These are phyloP conservation scores for Juglanconis sp. DNA, from an alignment of 2,329 filamentous ascomycete species.

Conservation along the genomic window DNA sequence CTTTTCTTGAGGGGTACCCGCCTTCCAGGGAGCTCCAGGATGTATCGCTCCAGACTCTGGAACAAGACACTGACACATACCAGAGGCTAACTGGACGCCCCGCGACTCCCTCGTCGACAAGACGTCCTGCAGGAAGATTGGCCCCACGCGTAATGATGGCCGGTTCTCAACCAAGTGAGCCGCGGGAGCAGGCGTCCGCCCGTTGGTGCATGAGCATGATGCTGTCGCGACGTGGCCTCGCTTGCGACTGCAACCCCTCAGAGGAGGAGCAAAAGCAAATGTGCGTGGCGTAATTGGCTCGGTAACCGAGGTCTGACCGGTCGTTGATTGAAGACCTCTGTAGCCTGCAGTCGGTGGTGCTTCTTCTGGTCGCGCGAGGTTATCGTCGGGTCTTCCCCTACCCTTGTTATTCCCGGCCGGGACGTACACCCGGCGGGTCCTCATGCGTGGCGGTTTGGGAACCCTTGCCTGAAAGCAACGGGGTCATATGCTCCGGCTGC, in stretches of 20 bases:
- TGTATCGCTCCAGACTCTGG: background rate
- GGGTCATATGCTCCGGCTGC: no score
- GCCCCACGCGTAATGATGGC: background rate
- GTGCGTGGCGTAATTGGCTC: no score
- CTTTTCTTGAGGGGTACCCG: background rate
- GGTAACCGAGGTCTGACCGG: no score
- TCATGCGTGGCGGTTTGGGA: no score
- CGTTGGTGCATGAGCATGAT: background rate
- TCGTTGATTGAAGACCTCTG: no score
- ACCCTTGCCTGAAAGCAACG: no score
- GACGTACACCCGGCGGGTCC: no score
- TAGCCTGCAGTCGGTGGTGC: no score
- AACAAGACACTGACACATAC: background rate
- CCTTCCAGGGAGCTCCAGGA: no score
- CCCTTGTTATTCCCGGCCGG: no score
- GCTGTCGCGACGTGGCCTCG: background rate
- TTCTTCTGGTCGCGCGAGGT: no score
- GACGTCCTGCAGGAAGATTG: background rate
- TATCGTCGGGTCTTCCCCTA: no score
- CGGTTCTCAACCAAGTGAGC: background rate
- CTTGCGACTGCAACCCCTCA: background rate
- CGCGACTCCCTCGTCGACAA: constrained; percentile 21
- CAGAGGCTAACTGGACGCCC: constrained; percentile 43
- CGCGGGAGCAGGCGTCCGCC: background rate
- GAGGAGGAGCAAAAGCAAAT: background rate